Conservation (phyloP, 805 yeast genomes). For the Deakozyma indianensis region DNA sequence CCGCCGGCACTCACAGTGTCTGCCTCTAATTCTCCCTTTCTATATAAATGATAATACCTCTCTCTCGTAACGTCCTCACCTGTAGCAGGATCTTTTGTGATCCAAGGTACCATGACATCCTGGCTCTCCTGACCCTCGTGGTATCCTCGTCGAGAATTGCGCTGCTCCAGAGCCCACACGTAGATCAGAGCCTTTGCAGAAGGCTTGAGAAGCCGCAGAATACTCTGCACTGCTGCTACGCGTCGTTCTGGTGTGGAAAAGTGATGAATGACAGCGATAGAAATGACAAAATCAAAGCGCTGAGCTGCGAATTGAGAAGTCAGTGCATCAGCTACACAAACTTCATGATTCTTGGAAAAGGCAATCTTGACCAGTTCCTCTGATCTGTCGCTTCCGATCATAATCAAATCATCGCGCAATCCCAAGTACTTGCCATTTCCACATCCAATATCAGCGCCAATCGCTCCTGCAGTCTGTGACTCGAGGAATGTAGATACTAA, state of each 20-base stretch:
- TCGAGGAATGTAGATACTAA: conserved; percentile 62
- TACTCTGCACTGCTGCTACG: conserved; percentile 55
- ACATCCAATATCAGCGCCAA: conserved; percentile 92
- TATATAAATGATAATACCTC: conserved; percentile 80
- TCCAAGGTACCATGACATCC: conserved; percentile 96
- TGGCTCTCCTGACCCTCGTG: conserved; percentile 74
- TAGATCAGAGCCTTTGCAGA: conserved; percentile 69
- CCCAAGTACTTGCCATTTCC: conserved; percentile 90
- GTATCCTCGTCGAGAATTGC: conserved; percentile 75
- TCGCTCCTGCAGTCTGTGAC: conserved; percentile 32
- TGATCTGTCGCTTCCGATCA: conserved; percentile 47
- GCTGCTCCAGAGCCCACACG: conserved; percentile 96
- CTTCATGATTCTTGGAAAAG: conserved; percentile 55
- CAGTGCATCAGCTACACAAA: conserved; percentile 73
- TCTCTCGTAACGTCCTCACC: conserved; percentile 37
- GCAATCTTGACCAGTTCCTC: conserved; percentile 23
- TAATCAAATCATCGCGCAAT: conserved; percentile 50
- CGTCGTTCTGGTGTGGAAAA: conserved; percentile 78
- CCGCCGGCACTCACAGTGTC: conserved; percentile 67
- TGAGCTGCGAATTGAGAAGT: conserved; percentile 37
- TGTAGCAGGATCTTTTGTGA: conserved; percentile 35
- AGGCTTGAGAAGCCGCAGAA: conserved; percentile 39
- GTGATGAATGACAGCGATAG: conserved; percentile 93
- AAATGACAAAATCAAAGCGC: conserved; percentile 70
- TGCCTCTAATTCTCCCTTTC: conserved; percentile 64